These are phyloP conservation scores for Rosa hybrid DNA, from an alignment of 331 rosid species.

Conservation along the genomic window DNA sequence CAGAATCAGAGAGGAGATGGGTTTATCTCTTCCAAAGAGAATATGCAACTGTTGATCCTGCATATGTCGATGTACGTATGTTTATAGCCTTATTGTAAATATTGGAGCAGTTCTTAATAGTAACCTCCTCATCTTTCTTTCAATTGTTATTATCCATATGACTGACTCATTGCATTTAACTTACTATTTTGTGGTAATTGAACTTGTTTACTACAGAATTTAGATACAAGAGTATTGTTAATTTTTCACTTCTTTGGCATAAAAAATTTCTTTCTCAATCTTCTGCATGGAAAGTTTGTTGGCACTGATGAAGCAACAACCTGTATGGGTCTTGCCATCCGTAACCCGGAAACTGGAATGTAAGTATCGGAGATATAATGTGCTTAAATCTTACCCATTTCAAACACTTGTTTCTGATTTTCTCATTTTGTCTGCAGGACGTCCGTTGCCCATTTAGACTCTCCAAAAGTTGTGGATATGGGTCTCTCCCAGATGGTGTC, in stretches of 20 bases:
- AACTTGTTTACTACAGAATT: background rate
- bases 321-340: constrained; percentile 75
- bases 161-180: background rate
- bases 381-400: background rate
- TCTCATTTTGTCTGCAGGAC: constrained; percentile 45
- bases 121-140: background rate
- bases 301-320: constrained; percentile 99
- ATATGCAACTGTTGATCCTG: constrained; percentile 79
- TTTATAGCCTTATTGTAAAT: background rate
- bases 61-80: constrained; percentile 72
- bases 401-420: constrained; percentile 18
- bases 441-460: constrained; percentile 85
- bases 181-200: background rate
- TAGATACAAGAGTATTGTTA: too few species aligned
- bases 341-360: constrained; percentile 69
- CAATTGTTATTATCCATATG: background rate
- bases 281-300: constrained; percentile 48
- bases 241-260: background rate
- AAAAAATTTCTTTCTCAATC: background rate
- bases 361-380: constrained; percentile 36
- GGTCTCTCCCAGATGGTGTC: constrained; percentile 83
- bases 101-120: too few species aligned
- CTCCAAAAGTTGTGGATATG: constrained; percentile 60
- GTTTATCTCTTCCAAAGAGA: constrained; percentile 85
- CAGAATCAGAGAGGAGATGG: constrained; percentile 57